Conservation (phyloP, 805 yeast species). For the Clavispora carvajalis region DNA sequence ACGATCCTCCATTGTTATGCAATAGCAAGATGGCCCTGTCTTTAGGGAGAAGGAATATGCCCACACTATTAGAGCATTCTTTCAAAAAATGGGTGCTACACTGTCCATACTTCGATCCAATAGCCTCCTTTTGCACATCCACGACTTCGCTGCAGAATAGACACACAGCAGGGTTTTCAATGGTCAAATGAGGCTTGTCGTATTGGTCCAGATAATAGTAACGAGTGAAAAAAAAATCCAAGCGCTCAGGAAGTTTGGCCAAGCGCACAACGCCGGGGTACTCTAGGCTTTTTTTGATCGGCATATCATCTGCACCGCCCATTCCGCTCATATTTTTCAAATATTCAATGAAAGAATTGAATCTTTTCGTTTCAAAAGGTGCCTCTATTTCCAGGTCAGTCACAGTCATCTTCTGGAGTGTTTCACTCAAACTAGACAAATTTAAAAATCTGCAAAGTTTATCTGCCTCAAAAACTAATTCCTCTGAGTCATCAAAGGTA, state of each 20-base stretch:
- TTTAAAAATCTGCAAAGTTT: slow-evolving; percentile 46
- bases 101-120: slow-evolving; percentile 60
- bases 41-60: slow-evolving; percentile 69
- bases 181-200: slow-evolving; percentile 31
- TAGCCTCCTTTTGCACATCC: slow-evolving; percentile 58
- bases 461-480: slow-evolving; percentile 45
- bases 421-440: slow-evolving; percentile 33
- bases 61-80: slow-evolving; percentile 62
- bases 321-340: slow-evolving; percentile 5
- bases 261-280: slow-evolving; percentile 66
- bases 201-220: slow-evolving; percentile 43
- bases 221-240: slow-evolving; percentile 65
- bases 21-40: slow-evolving; percentile 60
- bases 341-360: slow-evolving; percentile 17
- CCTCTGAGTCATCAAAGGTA: slow-evolving; percentile 18
- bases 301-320: slow-evolving; percentile 5
- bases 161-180: slow-evolving; percentile 79
- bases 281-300: slow-evolving; percentile 30
- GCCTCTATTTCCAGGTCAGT: slow-evolving; percentile 5
- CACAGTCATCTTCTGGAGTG: slow-evolving; percentile 9
- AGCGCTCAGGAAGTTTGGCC: slow-evolving; percentile 57
- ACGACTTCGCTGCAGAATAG: slow-evolving; percentile 71
- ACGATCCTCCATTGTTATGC: slow-evolving; percentile 76
- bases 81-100: slow-evolving; percentile 67
- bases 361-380: slow-evolving; percentile 20